Percentiles rank a stretch among this genome's conserved stretches.
Evolutionary conservation across 164 flowering plant species (phyloP).

Genomic region (Echeveria elegans): DNA sequence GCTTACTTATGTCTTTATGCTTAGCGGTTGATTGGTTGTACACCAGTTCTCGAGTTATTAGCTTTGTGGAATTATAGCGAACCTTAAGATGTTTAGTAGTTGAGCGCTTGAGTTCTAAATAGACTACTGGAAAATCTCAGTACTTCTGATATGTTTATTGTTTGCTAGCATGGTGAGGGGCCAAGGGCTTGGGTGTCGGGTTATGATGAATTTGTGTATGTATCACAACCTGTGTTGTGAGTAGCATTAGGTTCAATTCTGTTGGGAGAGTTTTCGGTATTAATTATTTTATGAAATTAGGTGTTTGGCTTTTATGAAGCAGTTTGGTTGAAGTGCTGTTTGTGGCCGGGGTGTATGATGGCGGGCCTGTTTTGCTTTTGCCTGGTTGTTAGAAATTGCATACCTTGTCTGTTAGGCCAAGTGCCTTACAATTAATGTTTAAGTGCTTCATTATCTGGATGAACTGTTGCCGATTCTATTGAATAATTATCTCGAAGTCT

Average conservation of each 20-base stretch:
- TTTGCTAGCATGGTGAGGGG: too few relatives aligned
- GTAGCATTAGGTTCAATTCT: background rate
- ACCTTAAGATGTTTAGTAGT: background rate
- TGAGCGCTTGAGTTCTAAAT: background rate
- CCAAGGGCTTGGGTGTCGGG: background rate
- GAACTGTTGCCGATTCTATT: too few relatives aligned
- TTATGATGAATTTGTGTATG: background rate
- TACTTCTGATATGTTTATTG: background rate
- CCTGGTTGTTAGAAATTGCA: background rate
- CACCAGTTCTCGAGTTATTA: too few relatives aligned
- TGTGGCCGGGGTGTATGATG: background rate
- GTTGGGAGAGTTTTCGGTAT: background rate
- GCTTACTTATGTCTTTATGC: too few relatives aligned
- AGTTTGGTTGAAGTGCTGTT: conserved; percentile 1
- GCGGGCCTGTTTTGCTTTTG: background rate
- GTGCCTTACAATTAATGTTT: background rate
- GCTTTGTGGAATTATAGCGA: background rate
- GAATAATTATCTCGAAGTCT: background rate
- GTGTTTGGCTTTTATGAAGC: background rate
- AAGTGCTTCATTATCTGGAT: background rate
- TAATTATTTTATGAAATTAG: background rate
- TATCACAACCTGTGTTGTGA: background rate
- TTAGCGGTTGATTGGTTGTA: background rate
- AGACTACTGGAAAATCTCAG: background rate
- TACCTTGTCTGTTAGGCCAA: background rate